phyloP scores from a whole-genome alignment of 2,329 filamentous ascomycete genomes.

The Cladosporium velox region DNA sequence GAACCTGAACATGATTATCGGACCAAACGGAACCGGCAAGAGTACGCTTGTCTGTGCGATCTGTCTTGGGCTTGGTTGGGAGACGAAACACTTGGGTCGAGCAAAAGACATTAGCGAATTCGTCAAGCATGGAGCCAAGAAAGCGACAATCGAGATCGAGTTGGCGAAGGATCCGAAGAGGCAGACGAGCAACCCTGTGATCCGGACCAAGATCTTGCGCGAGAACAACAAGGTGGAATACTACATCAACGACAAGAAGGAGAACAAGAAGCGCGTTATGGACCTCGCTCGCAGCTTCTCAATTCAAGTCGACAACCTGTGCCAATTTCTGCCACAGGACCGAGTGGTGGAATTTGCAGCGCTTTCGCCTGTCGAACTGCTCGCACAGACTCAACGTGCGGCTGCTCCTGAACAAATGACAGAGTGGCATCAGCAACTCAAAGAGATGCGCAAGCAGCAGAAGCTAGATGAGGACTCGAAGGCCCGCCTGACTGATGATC shows the following conservation, averaged over 20 bases:
- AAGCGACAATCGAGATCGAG: conserved; percentile 87
- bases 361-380: conserved; percentile 75
- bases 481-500: conserved; percentile 60
- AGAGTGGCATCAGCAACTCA: conserved; percentile 74
- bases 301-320: conserved; percentile 97
- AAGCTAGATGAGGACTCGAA: conserved; percentile 56
- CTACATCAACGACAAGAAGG: conserved; percentile 68
- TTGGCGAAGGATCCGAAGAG: conserved; percentile 63
- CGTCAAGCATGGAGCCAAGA: conserved; percentile 81
- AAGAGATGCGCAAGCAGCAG: conserved; percentile 67
- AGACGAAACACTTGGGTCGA: conserved; percentile 77
- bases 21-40: conserved; percentile 97
- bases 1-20: conserved; percentile 96
- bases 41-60: conserved; percentile 97
- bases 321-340: conserved; percentile 95
- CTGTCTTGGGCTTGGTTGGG: conserved; percentile 86
- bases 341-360: conserved; percentile 91
- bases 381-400: conserved; percentile 84
- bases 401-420: conserved; percentile 82
- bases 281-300: conserved; percentile 69
- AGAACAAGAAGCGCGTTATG: conserved; percentile 64
- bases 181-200: conserved; percentile 66
- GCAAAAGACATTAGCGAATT: conserved; percentile 85
- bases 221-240: conserved; percentile 83
- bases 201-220: conserved; percentile 74